phyloP scores from a whole-genome alignment of 2,329 filamentous ascomycete genomes.

The Colletotrichum musae region DNA sequence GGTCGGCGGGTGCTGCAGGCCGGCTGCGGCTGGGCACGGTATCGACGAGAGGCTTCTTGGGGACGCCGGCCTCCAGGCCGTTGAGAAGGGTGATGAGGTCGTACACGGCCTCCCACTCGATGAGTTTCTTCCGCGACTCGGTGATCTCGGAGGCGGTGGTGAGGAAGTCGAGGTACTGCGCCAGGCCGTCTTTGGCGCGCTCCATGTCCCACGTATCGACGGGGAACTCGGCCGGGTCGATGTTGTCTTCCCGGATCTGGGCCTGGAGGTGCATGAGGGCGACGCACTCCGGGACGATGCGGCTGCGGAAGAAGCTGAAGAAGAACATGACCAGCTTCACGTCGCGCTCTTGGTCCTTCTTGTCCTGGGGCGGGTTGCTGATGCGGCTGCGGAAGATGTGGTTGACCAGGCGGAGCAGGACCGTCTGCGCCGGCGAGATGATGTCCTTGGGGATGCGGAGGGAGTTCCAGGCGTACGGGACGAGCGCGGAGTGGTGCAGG shows the following conservation, averaged over 20 bases:
- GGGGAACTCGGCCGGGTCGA: constrained; percentile 88
- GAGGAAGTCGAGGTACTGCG: constrained; percentile 95
- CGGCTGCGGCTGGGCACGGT: constrained; percentile 42
- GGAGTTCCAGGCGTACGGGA: constrained; percentile 93
- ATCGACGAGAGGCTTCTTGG: constrained; percentile 80
- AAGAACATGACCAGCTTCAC: constrained; percentile 85
- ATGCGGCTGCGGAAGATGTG: constrained; percentile 82
- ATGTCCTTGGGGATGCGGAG: constrained; percentile 95
- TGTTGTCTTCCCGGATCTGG: constrained; percentile 83
- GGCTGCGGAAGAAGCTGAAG: constrained; percentile 91
- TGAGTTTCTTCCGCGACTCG: constrained; percentile 85
- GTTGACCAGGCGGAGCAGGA: constrained; percentile 90
- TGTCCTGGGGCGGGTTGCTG: constrained; percentile 59
- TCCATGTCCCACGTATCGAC: constrained; percentile 99
- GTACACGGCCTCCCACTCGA: constrained; percentile 92
- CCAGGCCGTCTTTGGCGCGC: constrained; percentile 92
- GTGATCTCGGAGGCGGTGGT: constrained; percentile 89
- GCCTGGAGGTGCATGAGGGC: constrained; percentile 95
- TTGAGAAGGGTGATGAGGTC: constrained; percentile 90
- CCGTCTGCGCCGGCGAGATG: constrained; percentile 93
- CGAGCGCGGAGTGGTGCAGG: constrained; percentile 88
- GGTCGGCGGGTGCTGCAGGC: constrained; percentile 48
- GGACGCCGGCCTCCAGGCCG: constrained; percentile 88
- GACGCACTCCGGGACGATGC: constrained; percentile 93
- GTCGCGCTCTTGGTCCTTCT: constrained; percentile 69